These are phyloP conservation scores for Globisporangium paroecandrum DNA, from an alignment of 352 stramenopile species.

Conservation along the genomic window DNA sequence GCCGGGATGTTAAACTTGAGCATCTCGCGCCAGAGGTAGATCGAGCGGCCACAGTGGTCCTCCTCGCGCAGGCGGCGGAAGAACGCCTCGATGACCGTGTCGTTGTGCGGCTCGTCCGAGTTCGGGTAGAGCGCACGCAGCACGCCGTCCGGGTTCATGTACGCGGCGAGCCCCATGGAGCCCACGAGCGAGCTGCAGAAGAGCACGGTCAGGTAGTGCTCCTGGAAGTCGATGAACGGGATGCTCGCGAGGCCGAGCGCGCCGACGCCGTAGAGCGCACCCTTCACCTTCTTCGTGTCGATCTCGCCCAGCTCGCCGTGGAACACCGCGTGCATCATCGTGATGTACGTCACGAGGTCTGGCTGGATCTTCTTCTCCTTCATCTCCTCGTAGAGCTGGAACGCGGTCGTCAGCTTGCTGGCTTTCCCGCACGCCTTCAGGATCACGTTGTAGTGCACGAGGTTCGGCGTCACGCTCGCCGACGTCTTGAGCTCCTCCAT, in stretches of 20 bases:
- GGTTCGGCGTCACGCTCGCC: constrained; percentile 28
- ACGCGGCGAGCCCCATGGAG: constrained; percentile 78
- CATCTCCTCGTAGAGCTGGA: constrained; percentile 85
- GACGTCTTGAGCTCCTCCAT: constrained; percentile 53
- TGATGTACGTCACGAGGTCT: constrained; percentile 79
- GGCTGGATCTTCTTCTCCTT: constrained; percentile 67
- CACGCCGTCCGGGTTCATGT: constrained; percentile 83
- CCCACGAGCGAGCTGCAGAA: constrained; percentile 73
- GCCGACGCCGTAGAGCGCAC: constrained; percentile 51
- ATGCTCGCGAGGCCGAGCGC: constrained; percentile 51
- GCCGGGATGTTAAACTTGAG: constrained; percentile 61
- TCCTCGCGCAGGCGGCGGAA: constrained; percentile 82
- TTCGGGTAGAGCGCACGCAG: constrained; percentile 80
- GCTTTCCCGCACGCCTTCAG: constrained; percentile 75
- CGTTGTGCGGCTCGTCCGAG: constrained; percentile 58
- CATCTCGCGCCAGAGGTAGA: constrained; percentile 88
- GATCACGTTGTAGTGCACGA: constrained; percentile 82
- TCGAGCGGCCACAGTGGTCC: constrained; percentile 76
- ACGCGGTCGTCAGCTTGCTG: constrained; percentile 63
- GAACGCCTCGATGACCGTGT: constrained; percentile 75
- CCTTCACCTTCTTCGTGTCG: constrained; percentile 67
- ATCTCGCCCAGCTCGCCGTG: constrained; percentile 70
- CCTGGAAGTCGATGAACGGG: constrained; percentile 71
- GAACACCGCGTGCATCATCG: constrained; percentile 86
- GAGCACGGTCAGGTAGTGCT: constrained; percentile 68